These are phyloP conservation scores for Trichocladium antarcticum DNA, from an alignment of 495 filamentous ascomycete species.

Conservation along the genomic window DNA sequence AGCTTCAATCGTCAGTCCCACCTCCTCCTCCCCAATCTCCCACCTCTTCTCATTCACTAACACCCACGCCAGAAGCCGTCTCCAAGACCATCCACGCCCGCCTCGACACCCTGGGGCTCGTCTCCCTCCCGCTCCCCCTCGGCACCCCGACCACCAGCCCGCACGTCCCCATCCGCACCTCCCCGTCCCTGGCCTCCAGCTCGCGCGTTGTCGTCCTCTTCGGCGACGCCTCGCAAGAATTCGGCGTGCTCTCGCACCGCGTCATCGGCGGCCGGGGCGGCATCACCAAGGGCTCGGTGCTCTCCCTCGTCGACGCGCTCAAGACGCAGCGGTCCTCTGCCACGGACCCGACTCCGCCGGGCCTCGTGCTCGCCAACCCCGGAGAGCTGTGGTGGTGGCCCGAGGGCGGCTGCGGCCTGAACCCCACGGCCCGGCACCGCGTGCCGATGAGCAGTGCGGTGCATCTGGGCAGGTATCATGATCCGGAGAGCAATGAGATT, in stretches of 20 bases:
- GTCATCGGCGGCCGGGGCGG: constrained; percentile 45
- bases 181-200: constrained; percentile 39
- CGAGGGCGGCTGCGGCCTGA: constrained; percentile 44
- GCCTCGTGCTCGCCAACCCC: constrained; percentile 59
- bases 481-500: constrained; percentile 43
- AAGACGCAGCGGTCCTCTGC: constrained; percentile 25
- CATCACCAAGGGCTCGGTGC: constrained; percentile 53
- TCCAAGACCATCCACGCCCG: constrained; percentile 49
- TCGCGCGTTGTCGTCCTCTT: constrained; percentile 64
- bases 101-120: constrained; percentile 46
- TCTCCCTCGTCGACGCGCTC: constrained; percentile 48
- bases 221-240: constrained; percentile 56
- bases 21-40: background rate
- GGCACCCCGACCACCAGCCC: constrained; percentile 35
- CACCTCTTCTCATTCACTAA: background rate
- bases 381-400: constrained; percentile 63
- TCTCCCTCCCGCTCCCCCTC: constrained; percentile 49
- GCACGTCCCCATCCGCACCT: constrained; percentile 58
- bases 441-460: constrained; percentile 47
- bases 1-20: constrained; percentile 52
- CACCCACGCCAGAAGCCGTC: constrained; percentile 44
- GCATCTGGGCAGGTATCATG: constrained; percentile 30
- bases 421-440: constrained; percentile 38
- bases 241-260: constrained; percentile 65
- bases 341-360: constrained; percentile 26